Base-by-base conservation (phyloP, 345 rosid species). In the Boechera stricta region DNA sequence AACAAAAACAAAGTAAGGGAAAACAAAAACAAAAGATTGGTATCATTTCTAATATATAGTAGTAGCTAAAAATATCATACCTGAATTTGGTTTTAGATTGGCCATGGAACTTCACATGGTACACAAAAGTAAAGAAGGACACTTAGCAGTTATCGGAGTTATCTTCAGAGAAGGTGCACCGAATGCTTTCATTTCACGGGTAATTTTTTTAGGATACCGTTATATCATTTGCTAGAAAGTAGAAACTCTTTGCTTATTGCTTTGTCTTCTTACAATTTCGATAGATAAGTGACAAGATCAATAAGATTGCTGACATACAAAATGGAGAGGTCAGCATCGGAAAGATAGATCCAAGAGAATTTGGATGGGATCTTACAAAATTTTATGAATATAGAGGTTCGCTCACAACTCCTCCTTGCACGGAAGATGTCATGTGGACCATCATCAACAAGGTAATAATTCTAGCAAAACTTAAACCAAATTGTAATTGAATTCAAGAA, bases 391-490 rank as follows among this genome's bases (percentile, higher is more conserved):
- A 93, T 68, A 55, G 71, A 28, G 98, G 98, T 44, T 93, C 98
- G 2, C 92, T 93, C 55, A 88, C 98, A 1, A 79, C 84, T 36
- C 94, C 98, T 78, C 97, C 97, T 56, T 93, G 97, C 76, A 84
- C 94, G 0, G 86, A 93, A 85, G 88, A 86, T 69, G 94, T 93
- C 65, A 78, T 73, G 60, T 88, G 97, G 97, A 86, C 73, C 68
- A 82, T 91, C 64, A 65, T 82, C 82, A 74, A 67, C 63, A 76
- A 84, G 85, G 95, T 93, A 76, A 10, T 0, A 75, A 6, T 5
- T 38, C 56, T 45, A 57, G 24, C 41, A 6, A 47, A 21, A 18
- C 38, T 32, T 3, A 4, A 71, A 32, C 36, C 28, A 3, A 1
- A 44, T 13, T 63, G 4, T 16, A 12, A 11, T 21, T 16, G 5